Percentiles rank a stretch among this genome's conserved stretches.
Evolutionary conservation across 1,284 basidiomycete species (phyloP).

Genomic region (Pascua guehoae): DNA sequence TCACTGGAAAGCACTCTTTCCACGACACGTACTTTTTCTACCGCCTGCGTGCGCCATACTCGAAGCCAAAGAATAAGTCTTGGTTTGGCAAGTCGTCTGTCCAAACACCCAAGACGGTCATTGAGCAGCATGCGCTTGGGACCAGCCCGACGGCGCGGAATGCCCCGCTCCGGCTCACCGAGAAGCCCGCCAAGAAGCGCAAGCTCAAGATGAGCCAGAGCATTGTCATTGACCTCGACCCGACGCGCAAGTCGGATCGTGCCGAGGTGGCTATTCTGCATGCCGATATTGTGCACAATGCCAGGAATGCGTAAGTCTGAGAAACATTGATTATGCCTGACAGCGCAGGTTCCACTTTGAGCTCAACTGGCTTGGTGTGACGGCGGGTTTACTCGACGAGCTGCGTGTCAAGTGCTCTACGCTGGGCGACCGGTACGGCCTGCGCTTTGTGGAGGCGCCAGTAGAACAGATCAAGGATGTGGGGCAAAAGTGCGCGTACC

Average conservation of each 20-base stretch:
- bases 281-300: conserved; percentile 88
- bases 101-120: conserved; percentile 18
- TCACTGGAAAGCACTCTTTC: conserved; percentile 70
- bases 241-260: conserved; percentile 72
- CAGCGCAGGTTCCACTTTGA: conserved; percentile 74
- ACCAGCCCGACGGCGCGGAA: conserved; percentile 2
- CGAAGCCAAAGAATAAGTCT: conserved; percentile 26
- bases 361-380: conserved; percentile 94
- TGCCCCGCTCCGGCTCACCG: conserved; percentile 10
- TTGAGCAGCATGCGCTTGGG: conserved; percentile 16
- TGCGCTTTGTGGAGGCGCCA: conserved; percentile 88
- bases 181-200: conserved; percentile 55
- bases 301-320: conserved; percentile 61
- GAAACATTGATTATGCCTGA: not conserved
- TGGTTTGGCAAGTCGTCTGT: conserved; percentile 34
- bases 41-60: conserved; percentile 69
- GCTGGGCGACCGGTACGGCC: conserved; percentile 81
- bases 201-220: conserved; percentile 74
- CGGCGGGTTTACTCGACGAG: conserved; percentile 92
- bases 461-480: conserved; percentile 80
- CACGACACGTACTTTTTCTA: conserved; percentile 81
- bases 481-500: conserved; percentile 75
- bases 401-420: conserved; percentile 78
- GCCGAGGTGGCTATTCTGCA: conserved; percentile 83
- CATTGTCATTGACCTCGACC: conserved; percentile 82